phyloP scores from a whole-genome alignment of 345 rosid genomes.

The Hibiscus mutabilis region DNA sequence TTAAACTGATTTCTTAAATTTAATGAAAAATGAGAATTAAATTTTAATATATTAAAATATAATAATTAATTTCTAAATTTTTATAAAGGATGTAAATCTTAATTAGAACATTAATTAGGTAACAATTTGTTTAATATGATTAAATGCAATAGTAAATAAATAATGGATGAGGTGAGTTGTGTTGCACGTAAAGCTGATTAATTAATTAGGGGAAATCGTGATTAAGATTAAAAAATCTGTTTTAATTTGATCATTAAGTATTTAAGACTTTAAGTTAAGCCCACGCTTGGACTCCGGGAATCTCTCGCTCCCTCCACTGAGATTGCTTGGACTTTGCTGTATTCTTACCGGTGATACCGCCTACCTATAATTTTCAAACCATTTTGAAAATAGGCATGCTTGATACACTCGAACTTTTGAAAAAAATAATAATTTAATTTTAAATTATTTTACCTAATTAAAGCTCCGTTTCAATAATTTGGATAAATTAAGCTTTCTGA shows the following conservation, averaged over 20 bases:
- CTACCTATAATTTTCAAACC: background rate
- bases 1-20: too few relatives aligned
- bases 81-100: too few relatives aligned
- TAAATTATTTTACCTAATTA: too few relatives aligned
- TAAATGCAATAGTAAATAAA: background rate
- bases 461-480: too few relatives aligned
- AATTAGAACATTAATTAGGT: slow-evolving; percentile 4
- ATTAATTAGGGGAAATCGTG: slow-evolving; percentile 16
- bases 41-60: too few relatives aligned
- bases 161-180: slow-evolving; percentile 45
- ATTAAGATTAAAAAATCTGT: slow-evolving; percentile 15
- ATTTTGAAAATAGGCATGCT: too few relatives aligned
- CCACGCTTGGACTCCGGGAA: slow-evolving; percentile 80
- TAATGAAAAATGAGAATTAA: too few relatives aligned
- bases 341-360: background rate
- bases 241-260: slow-evolving; percentile 24
- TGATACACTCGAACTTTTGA: too few relatives aligned
- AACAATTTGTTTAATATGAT: background rate
- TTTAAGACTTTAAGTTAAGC: slow-evolving; percentile 15
- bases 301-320: slow-evolving; percentile 55
- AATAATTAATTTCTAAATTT: too few relatives aligned
- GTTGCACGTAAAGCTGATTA: slow-evolving; percentile 36
- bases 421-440: too few relatives aligned
- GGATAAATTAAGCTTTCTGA: too few relatives aligned
- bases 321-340: slow-evolving; percentile 30